A percentile compares a stretch with the other conserved stretches of the same genome.
phyloP scores from a whole-genome alignment of 2,329 filamentous ascomycete species.

The Elsinoe arachidis region DNA sequence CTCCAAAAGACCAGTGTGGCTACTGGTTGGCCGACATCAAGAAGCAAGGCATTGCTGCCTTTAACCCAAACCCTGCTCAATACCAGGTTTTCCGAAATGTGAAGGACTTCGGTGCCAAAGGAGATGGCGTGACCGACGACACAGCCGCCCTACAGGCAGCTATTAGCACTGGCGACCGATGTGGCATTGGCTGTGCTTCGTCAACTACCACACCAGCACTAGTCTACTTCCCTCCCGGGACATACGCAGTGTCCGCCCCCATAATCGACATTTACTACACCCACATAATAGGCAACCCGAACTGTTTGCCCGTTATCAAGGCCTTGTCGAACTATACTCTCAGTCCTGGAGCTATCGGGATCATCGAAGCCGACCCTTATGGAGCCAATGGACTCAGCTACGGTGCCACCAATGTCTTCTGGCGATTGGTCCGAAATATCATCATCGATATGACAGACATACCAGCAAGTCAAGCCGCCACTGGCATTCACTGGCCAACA shows the following conservation, averaged over 20 bases:
- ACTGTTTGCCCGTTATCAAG: conserved; percentile 16
- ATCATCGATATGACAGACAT: conserved; percentile 41
- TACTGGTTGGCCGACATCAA: conserved; percentile 38
- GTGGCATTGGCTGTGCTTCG: not conserved
- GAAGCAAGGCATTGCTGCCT: conserved; percentile 42
- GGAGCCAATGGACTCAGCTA: conserved; percentile 20
- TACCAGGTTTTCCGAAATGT: conserved; percentile 44
- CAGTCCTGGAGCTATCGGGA: conserved; percentile 34
- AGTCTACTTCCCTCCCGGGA: conserved; percentile 50
- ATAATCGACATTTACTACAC: conserved; percentile 22
- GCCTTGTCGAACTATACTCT: conserved; percentile 25
- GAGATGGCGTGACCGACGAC: conserved; percentile 51
- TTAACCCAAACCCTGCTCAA: conserved; percentile 32
- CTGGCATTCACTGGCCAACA: conserved; percentile 60
- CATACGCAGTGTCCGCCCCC: conserved; percentile 39
- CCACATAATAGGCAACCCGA: conserved; percentile 21
- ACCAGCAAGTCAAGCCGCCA: conserved; percentile 20
- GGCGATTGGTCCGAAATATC: conserved; percentile 49
- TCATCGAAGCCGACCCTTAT: conserved; percentile 26
- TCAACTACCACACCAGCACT: conserved; percentile 29
- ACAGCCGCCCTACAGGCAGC: conserved; percentile 50
- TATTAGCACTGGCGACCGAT: conserved; percentile 27
- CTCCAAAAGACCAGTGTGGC: conserved; percentile 15
- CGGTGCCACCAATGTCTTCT: conserved; percentile 42
- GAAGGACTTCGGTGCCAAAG: conserved; percentile 38